Evolutionary conservation across 768 basidiomycete species (phyloP).

Genomic region (Austroboletus eburneus): DNA sequence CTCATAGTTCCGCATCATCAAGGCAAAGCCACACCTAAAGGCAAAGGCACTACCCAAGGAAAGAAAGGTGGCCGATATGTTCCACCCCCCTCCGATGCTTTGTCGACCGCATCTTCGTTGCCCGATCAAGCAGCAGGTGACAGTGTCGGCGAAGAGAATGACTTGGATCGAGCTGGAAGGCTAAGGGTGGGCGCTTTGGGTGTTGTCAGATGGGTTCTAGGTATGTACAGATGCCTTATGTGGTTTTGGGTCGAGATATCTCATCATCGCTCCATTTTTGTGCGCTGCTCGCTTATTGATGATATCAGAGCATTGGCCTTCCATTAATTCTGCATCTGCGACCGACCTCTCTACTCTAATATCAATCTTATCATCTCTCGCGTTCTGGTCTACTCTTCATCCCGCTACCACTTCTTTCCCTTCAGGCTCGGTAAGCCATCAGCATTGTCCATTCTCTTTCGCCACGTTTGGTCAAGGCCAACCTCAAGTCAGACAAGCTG

Average conservation of each 20-base stretch:
- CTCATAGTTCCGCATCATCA: conserved; percentile 1
- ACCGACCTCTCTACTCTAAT: conserved; percentile 3
- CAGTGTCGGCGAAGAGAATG: conserved; percentile 55
- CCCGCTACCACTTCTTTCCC: conserved; percentile 42
- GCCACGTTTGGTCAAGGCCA: conserved; percentile 54
- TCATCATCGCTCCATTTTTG: neutral
- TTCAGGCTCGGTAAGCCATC: conserved; percentile 29
- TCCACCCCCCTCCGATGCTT: conserved; percentile 32
- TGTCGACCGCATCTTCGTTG: conserved; percentile 19
- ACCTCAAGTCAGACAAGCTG: conserved; percentile 66
- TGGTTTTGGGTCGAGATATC: neutral
- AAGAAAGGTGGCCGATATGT: conserved; percentile 30
- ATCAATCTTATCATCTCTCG: conserved; percentile 30
- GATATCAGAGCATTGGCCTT: conserved; percentile 14
- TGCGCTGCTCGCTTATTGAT: conserved; percentile 1
- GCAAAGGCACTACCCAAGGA: conserved; percentile 10
- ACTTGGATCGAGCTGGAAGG: conserved; percentile 65
- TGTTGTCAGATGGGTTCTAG: conserved; percentile 57
- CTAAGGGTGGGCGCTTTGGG: conserved; percentile 67
- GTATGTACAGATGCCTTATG: conserved; percentile 37
- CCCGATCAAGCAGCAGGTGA: conserved; percentile 20
- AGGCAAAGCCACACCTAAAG: neutral
- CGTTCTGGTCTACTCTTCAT: conserved; percentile 58
- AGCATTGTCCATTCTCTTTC: conserved; percentile 11
- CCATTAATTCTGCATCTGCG: conserved; percentile 1